phyloP scores from a whole-genome alignment of 441 rosid species.

The Capsella rubella region DNA sequence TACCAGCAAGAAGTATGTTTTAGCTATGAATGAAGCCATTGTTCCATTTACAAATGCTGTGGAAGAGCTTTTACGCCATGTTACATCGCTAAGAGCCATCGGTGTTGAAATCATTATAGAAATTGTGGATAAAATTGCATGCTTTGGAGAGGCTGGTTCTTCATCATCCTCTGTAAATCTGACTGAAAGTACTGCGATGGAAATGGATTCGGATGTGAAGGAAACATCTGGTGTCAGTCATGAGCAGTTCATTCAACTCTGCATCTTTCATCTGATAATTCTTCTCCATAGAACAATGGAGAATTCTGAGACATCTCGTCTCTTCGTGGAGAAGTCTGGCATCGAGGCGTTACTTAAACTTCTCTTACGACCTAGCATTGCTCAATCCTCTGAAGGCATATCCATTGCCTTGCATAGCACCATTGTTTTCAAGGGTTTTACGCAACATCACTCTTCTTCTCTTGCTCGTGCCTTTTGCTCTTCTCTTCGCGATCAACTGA shows the following conservation, averaged over 20 bases:
- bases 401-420: slow-evolving; percentile 97
- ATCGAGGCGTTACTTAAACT: slow-evolving; percentile 91
- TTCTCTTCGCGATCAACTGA: slow-evolving; percentile 81
- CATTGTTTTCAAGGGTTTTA: slow-evolving; percentile 98
- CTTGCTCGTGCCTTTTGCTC: slow-evolving; percentile 92
- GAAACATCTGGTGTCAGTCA: slow-evolving; percentile 70
- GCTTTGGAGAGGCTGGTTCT: slow-evolving; percentile 58
- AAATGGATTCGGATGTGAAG: slow-evolving; percentile 84
- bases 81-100: slow-evolving; percentile 77
- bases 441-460: slow-evolving; percentile 94
- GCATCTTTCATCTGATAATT: slow-evolving; percentile 95
- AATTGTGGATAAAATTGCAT: slow-evolving; percentile 80
- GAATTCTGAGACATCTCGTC: slow-evolving; percentile 92
- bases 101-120: slow-evolving; percentile 97
- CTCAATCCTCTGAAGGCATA: slow-evolving; percentile 97
- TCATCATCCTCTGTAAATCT: slow-evolving; percentile 60
- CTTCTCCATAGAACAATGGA: slow-evolving; percentile 97
- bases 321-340: slow-evolving; percentile 98
- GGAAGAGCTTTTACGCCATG: slow-evolving; percentile 99
- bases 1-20: slow-evolving; percentile 88
- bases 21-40: slow-evolving; percentile 95
- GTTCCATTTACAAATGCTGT: slow-evolving; percentile 97
- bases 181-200: slow-evolving; percentile 80
- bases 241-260: slow-evolving; percentile 88
- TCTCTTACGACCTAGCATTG: slow-evolving; percentile 83